Conservation (phyloP, 495 filamentous ascomycete genomes). For the Lichina pygmaea region DNA sequence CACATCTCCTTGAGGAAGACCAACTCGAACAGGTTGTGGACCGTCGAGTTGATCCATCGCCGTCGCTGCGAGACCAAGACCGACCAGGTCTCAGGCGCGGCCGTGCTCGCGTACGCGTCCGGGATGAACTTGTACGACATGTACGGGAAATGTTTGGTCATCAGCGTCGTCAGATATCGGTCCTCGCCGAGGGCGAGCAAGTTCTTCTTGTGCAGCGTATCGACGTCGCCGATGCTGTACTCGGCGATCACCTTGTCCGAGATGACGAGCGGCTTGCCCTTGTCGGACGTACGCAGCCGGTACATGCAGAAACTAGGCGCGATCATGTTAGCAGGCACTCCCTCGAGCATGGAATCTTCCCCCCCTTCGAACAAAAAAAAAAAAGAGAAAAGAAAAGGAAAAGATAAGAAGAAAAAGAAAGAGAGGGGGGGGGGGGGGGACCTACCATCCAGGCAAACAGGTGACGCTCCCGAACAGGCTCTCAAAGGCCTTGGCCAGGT, state of each 20-base stretch:
- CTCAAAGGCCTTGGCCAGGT: conserved; percentile 82
- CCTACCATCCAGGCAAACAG: conserved; percentile 95
- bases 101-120: conserved; percentile 75
- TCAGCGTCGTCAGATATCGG: conserved; percentile 87
- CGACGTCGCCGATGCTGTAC: conserved; percentile 66
- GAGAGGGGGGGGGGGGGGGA: conserved; percentile 6
- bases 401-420: background rate
- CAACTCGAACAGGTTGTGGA: conserved; percentile 83
- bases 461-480: conserved; percentile 88
- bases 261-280: conserved; percentile 77
- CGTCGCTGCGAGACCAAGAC: conserved; percentile 84
- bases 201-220: conserved; percentile 98
- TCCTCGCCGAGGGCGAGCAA: conserved; percentile 85
- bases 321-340: conserved; percentile 6
- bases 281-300: conserved; percentile 74
- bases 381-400: background rate
- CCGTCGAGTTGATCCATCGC: conserved; percentile 96
- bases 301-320: conserved; percentile 85
- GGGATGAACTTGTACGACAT: conserved; percentile 95
- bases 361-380: background rate
- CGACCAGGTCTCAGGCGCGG: conserved; percentile 78
- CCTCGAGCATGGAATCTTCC: too few species aligned
- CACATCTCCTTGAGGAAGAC: conserved; percentile 75
- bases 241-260: conserved; percentile 64
- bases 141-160: conserved; percentile 87